phyloP scores from a whole-genome alignment of 768 basidiomycete species.

The Lactarius trivialis region DNA sequence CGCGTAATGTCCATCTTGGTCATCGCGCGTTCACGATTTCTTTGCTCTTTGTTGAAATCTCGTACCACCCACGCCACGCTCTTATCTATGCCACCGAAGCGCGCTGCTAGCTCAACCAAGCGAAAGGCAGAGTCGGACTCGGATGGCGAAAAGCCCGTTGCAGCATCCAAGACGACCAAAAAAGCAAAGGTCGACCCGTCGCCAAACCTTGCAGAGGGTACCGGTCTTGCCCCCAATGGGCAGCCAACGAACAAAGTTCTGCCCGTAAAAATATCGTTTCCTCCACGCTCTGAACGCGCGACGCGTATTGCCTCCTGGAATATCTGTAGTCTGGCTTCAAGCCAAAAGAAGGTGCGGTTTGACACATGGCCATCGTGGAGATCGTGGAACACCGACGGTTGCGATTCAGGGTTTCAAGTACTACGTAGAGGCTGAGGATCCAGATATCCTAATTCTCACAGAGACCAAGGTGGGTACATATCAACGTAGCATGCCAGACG shows the following conservation, averaged over 20 bases:
- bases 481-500: not conserved
- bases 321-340: constrained; percentile 67
- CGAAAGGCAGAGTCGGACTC: constrained; percentile 11
- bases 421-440: constrained; percentile 82
- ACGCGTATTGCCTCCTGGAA: constrained; percentile 70
- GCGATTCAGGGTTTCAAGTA: constrained; percentile 59
- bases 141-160: constrained; percentile 4
- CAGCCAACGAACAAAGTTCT: constrained; percentile 73
- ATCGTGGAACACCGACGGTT: not conserved
- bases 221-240: constrained; percentile 32
- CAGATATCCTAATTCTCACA: constrained; percentile 76
- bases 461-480: constrained; percentile 64
- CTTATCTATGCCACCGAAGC: constrained; percentile 10
- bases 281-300: constrained; percentile 41
- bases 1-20: not conserved
- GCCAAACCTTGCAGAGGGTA: constrained; percentile 2
- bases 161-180: constrained; percentile 3
- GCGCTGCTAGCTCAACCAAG: constrained; percentile 14
- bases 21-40: not conserved
- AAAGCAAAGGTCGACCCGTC: constrained; percentile 10
- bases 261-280: constrained; percentile 55
- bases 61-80: not conserved
- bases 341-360: constrained; percentile 65
- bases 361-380: not conserved
- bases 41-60: not conserved